A percentile compares a stretch with the other conserved stretches of the same genome.
Conservation (phyloP, 2,329 filamentous ascomycete species). For the Chrysosporium queenslandicum region DNA sequence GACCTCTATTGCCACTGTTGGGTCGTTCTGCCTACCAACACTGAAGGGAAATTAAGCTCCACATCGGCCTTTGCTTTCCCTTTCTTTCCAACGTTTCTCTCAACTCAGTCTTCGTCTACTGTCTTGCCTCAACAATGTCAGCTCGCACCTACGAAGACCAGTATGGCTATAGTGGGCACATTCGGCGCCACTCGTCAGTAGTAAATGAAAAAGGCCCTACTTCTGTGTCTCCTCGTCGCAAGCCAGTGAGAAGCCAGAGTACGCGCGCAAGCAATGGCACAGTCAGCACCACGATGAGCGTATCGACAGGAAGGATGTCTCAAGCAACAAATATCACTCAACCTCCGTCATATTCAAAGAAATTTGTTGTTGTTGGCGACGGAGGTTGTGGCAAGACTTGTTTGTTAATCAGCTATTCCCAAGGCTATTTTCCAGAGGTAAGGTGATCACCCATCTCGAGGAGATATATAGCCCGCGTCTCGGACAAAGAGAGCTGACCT, state of each 20-base stretch:
- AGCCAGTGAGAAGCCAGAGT: conserved; percentile 44
- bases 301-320: conserved; percentile 59
- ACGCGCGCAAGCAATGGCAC: conserved; percentile 77
- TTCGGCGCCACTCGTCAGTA: conserved; percentile 48
- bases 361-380: conserved; percentile 97
- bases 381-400: conserved; percentile 98
- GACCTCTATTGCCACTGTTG: neutral
- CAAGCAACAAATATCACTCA: conserved; percentile 78
- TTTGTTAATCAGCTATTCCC: conserved; percentile 94
- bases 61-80: conserved; percentile 9
- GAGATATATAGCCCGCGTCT: conserved; percentile 1
- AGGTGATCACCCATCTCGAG: neutral
- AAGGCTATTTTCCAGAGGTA: conserved; percentile 98
- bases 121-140: conserved; percentile 11
- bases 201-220: conserved; percentile 29
- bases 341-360: conserved; percentile 90
- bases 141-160: conserved; percentile 15
- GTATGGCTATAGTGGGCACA: conserved; percentile 39
- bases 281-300: conserved; percentile 73
- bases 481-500: conserved; percentile 4
- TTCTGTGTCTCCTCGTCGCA: conserved; percentile 36
- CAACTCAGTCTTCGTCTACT: neutral
- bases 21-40: conserved; percentile 1
- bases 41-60: neutral
- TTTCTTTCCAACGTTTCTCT: neutral